Base-by-base conservation (phyloP, 768 basidiomycete genomes). In the Trametes maxima region DNA sequence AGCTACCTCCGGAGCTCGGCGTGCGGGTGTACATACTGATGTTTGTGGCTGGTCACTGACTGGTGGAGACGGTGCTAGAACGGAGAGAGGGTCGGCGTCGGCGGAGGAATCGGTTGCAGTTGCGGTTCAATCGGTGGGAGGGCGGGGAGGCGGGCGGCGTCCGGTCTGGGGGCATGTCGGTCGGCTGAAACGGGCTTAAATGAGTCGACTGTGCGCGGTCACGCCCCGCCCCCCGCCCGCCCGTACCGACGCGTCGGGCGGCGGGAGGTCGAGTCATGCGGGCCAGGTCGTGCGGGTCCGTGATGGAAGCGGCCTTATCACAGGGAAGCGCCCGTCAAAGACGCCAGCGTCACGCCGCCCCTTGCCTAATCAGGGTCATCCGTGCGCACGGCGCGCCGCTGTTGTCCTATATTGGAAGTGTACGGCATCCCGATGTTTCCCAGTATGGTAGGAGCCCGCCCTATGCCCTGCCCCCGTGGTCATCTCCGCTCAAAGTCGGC, bases 201-300 rank as follows among this genome's bases (percentile, higher is more conserved):
- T 54, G 54, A 48, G 52, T 56, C 45, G 50, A 39, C 50, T 39
- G 17, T n/a, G 40, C 44, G 59, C 39, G 55, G 45, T 59, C 46
- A 47, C 46, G 36, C 36, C 46, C 24, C 48, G 50, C 49, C 47
- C 48, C 36, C 47, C 52, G 19, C 35, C 19, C 35, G 54, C 52
- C 55, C 43, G 17, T 24, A 42, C 58, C 58, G 51, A 28, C 54
- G 50, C 28, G 55, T 53, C 58, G 59, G 52, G 62, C 7, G 59
- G 42, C 58, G 62, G 56, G 59, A 52, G n/a, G 56, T 59, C 59
- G 65, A 64, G 65, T 64, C 62, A 64, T 61, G 35, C 19, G 57
- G 42, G 33, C 21, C 36, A 24, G 42, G 21, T 3, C 22, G 42
- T 33, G 36, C 61, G 61, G 55, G 12, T 21, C 61, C 61, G 55